These are phyloP conservation scores for Stromatinia cepivora DNA, from an alignment of 2,329 filamentous ascomycete species.

Conservation along the genomic window DNA sequence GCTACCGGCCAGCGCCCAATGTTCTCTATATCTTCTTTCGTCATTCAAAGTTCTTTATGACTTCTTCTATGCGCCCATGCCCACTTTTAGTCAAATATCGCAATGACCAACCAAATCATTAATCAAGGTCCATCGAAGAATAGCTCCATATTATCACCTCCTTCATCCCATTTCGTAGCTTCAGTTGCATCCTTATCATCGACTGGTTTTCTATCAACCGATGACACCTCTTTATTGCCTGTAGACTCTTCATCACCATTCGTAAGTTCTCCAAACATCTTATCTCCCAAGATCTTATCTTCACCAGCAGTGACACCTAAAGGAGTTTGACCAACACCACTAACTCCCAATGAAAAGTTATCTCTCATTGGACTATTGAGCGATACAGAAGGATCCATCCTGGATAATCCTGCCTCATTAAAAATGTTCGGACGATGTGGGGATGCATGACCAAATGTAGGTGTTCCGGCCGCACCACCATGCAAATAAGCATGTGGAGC, in stretches of 20 bases:
- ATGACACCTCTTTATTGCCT: constrained; percentile 5
- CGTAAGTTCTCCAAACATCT: constrained; percentile 41
- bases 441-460: constrained; percentile 30
- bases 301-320: constrained; percentile 21
- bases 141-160: constrained; percentile 34
- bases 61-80: constrained; percentile 1
- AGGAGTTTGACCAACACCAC: constrained; percentile 14
- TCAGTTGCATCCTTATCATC: constrained; percentile 25
- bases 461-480: constrained; percentile 30
- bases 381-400: constrained; percentile 35
- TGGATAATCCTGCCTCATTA: constrained; percentile 35
- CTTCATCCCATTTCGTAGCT: constrained; percentile 31
- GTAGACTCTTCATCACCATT: constrained; percentile 34
- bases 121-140: constrained; percentile 36
- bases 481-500: constrained; percentile 40
- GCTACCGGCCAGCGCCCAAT: constrained; percentile 3
- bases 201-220: background rate
- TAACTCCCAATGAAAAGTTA: constrained; percentile 26
- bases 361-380: constrained; percentile 37
- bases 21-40: constrained; percentile 6
- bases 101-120: background rate
- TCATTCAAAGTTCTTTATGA: background rate
- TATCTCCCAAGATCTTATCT: constrained; percentile 30
- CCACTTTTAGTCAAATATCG: background rate
- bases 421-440: constrained; percentile 33